phyloP scores from a whole-genome alignment of 2,329 filamentous ascomycete species.

The Nemania sp. region DNA sequence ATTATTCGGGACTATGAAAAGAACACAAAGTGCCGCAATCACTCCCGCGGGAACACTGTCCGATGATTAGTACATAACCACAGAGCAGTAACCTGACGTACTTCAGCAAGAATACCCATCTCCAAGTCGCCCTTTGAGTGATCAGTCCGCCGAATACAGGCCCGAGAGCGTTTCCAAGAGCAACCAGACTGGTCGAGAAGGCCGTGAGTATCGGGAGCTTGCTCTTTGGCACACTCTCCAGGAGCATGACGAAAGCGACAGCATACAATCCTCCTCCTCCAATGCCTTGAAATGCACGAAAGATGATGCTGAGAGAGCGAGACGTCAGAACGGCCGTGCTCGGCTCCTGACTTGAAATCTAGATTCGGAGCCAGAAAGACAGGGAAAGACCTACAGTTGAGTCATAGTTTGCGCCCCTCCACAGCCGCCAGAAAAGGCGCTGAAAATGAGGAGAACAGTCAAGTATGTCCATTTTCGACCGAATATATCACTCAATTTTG shows the following conservation, averaged over 20 bases:
- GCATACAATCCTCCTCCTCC: conserved; percentile 73
- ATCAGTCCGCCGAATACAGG: conserved; percentile 27
- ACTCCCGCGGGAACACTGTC: conserved; percentile 5
- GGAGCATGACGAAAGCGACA: conserved; percentile 69
- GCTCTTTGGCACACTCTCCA: conserved; percentile 64
- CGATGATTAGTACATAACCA: no score
- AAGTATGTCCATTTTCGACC: conserved; percentile 15
- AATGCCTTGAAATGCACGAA: no score
- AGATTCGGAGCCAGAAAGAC: no score
- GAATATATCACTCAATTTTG: conserved; percentile 21
- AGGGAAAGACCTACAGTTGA: conserved; percentile 1
- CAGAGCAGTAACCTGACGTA: no score
- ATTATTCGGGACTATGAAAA: conserved; percentile 5
- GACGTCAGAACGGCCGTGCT: no score
- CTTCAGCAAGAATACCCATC: conserved; percentile 29
- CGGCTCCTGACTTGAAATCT: not conserved
- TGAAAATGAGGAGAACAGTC: conserved; percentile 4
- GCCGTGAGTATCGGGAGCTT: conserved; percentile 10
- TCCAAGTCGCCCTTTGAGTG: conserved; percentile 16
- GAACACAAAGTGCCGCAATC: conserved; percentile 1
- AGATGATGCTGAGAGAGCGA: conserved; percentile 1
- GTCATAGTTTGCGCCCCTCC: conserved; percentile 16
- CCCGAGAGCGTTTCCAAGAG: conserved; percentile 22
- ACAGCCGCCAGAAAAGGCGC: conserved; percentile 14
- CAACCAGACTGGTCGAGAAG: not conserved